Conservation (phyloP, 108 stramenopile genomes). For the Cyclotella cryptica region DNA sequence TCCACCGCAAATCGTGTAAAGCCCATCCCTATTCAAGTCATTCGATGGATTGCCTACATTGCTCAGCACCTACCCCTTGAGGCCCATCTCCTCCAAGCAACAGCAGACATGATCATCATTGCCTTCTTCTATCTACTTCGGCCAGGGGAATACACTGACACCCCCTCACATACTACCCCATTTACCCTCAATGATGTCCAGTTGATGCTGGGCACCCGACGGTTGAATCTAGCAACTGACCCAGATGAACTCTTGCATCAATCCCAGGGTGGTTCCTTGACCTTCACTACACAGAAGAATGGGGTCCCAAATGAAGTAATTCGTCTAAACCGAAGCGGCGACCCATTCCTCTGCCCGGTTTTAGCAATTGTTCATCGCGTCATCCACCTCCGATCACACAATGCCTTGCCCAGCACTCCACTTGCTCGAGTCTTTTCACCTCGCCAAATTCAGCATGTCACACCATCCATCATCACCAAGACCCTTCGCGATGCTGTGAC, state of each 20-base stretch:
- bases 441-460: neutral
- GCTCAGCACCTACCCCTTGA: slow-evolving; percentile 12
- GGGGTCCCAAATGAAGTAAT: too few relatives aligned
- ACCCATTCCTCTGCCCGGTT: slow-evolving; percentile 50
- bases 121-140: slow-evolving; percentile 64
- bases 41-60: slow-evolving; percentile 15
- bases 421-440: neutral
- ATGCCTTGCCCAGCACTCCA: too few relatives aligned
- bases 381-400: too few relatives aligned
- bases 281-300: too few relatives aligned
- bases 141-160: slow-evolving; percentile 31
- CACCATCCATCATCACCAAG: too few relatives aligned
- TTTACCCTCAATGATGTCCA: slow-evolving; percentile 39
- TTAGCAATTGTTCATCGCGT: too few relatives aligned
- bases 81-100: slow-evolving; percentile 12
- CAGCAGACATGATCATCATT: too few relatives aligned
- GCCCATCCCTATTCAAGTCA: slow-evolving; percentile 52
- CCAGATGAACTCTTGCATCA: too few relatives aligned
- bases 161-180: slow-evolving; percentile 27
- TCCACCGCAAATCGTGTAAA: slow-evolving; percentile 52
- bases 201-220: slow-evolving; percentile 38
- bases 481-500: too few relatives aligned
- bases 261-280: too few relatives aligned
- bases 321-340: slow-evolving; percentile 40
- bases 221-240: too few relatives aligned